These are phyloP conservation scores for Chlorophyllum brunneum DNA, from an alignment of 768 basidiomycete species.

Conservation along the genomic window DNA sequence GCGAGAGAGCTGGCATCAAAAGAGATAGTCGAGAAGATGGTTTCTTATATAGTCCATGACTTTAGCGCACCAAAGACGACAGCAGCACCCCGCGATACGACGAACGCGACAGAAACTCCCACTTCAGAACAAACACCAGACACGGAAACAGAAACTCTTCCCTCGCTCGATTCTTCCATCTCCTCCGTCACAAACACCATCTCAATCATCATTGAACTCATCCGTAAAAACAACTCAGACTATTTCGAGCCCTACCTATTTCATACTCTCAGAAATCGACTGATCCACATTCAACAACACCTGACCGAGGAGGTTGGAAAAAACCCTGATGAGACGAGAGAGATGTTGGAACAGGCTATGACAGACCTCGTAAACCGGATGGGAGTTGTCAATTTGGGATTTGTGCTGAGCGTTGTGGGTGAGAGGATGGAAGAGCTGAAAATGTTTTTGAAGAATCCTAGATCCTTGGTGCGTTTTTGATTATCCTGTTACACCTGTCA, in stretches of 20 bases:
- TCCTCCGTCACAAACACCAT: constrained; percentile 87
- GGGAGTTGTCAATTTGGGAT: constrained; percentile 89
- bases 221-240: constrained; percentile 97
- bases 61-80: constrained; percentile 31
- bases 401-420: constrained; percentile 71
- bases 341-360: constrained; percentile 68
- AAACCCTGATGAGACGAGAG: constrained; percentile 50
- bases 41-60: constrained; percentile 73
- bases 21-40: constrained; percentile 66
- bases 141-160: constrained; percentile 19
- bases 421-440: constrained; percentile 68
- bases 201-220: constrained; percentile 87
- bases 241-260: constrained; percentile 98
- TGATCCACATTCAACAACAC: constrained; percentile 84
- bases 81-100: neutral
- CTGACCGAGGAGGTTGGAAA: constrained; percentile 33
- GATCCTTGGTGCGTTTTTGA: constrained; percentile 62
- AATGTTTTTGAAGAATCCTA: constrained; percentile 61
- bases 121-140: constrained; percentile 15
- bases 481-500: neutral
- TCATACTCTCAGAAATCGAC: constrained; percentile 85
- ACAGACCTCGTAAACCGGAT: constrained; percentile 78
- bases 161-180: constrained; percentile 48
- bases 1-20: constrained; percentile 81
- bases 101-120: no score